Conservation (phyloP, 2,329 filamentous ascomycete species). For the Nemania diffusa region DNA sequence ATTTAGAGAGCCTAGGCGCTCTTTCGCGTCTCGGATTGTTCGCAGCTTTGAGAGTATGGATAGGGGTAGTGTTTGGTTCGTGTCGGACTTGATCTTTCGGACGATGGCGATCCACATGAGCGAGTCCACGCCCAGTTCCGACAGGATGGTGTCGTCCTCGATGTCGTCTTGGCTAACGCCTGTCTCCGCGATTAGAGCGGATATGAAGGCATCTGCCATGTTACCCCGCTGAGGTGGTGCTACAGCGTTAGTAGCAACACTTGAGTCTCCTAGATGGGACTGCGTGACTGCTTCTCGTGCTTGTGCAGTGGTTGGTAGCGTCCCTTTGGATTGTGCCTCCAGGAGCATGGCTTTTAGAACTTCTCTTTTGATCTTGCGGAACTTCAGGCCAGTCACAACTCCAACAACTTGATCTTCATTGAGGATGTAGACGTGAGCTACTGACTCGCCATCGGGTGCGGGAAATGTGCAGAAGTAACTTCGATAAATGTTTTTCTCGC, state of each 20-base stretch:
- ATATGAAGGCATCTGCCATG: slow-evolving; percentile 32
- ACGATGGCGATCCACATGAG: slow-evolving; percentile 45
- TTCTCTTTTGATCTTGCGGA: slow-evolving; percentile 37
- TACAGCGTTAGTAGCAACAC: background rate
- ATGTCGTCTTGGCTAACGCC: slow-evolving; percentile 39
- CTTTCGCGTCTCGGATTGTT: slow-evolving; percentile 39
- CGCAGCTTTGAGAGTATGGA: slow-evolving; percentile 38
- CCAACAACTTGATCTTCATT: slow-evolving; percentile 31
- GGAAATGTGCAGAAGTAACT: slow-evolving; percentile 35
- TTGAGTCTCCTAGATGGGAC: background rate
- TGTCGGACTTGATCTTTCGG: slow-evolving; percentile 38
- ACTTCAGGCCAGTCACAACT: slow-evolving; percentile 34
- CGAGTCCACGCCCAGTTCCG: slow-evolving; percentile 45
- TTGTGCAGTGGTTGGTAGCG: background rate
- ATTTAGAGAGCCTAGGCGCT: slow-evolving; percentile 25
- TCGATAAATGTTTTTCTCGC: slow-evolving; percentile 36
- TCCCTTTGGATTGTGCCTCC: background rate
- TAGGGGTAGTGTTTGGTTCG: slow-evolving; percentile 35
- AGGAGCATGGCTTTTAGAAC: slow-evolving; percentile 22
- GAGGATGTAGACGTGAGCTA: slow-evolving; percentile 40
- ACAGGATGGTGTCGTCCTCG: slow-evolving; percentile 35
- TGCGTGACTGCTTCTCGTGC: background rate
- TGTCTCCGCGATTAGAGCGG: slow-evolving; percentile 40
- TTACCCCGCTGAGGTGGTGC: background rate
- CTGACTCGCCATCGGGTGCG: slow-evolving; percentile 33